Evolutionary conservation across 768 basidiomycete species (phyloP), one percentile per base, ranked within the genome.

Genomic region (Tricholoma terreum): DNA sequence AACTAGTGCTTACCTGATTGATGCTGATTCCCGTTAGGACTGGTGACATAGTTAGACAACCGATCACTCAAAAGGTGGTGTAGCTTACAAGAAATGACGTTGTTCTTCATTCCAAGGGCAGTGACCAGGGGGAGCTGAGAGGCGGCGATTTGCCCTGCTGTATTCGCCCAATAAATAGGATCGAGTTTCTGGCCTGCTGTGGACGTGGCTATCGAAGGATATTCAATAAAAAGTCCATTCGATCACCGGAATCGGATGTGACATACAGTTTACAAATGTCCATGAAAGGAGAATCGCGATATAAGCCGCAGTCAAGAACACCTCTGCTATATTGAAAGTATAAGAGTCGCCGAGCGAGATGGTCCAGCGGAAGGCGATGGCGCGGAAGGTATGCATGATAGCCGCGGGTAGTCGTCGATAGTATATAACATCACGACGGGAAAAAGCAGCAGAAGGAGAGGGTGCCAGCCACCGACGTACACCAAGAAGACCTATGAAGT

Each of bases 11-110:
- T 53, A 76, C 77, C 66, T 74, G 76, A 61, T 75, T 72, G 54
- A 73, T 79, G 55, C 80, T 78, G 49, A 85, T 69, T 17, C 83
- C 81, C 3, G 83, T 84, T 33, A 84, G 62, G 31, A 74, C 82
- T 84, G 34, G 52, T 19, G 22, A 42, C 14, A 33, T 33, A n/a
- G 14, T 31, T 5, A 17, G 48, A 56, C 11, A 58, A 43, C 10
- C 27, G 21, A 50, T 38, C n/a, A 34, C 21, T 31, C 38, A 33
- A 3, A 40, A 5, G 31, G 10, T 27, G 52, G 8, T 22, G 22
- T 4, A 12, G 61, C 71, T 52, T 22, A 75, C 75, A 69, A 4
- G 72, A 71, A 33, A 76, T 64, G 14, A 84, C 64, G 56, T 86
- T 86, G 67, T 87, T 86, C 27, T 57, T 62, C 31, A 40, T 45